Percentiles rank a stretch among this genome's conserved stretches.
These are phyloP conservation scores for Rhododendron kiyosumense DNA, from an alignment of 148 eudicot genomes.

Conservation along the genomic window DNA sequence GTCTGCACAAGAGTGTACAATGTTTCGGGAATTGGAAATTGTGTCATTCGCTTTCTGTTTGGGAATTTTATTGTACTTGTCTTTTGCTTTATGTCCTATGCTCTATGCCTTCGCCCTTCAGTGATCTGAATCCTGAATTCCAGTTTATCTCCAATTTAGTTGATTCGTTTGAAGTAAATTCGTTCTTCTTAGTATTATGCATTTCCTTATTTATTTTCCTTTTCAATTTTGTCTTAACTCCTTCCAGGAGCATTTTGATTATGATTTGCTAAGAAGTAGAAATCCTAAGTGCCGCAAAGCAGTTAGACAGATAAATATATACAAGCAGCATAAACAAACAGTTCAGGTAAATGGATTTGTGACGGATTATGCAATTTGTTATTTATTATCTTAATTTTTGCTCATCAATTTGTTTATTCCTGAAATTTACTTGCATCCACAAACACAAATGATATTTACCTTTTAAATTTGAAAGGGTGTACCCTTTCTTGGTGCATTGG, in stretches of 20 bases:
- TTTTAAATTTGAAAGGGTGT: not conserved
- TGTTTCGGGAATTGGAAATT: not conserved
- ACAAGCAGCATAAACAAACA: conserved; percentile 79
- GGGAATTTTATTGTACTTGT: not conserved
- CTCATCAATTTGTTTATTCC: not conserved
- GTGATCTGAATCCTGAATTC: not conserved
- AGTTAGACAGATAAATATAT: conserved; percentile 61
- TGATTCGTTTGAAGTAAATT: not conserved
- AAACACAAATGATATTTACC: not conserved
- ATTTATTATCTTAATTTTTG: not conserved
- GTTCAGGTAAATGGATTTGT: conserved; percentile 54
- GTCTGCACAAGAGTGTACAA: not conserved
- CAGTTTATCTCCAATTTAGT: not conserved
- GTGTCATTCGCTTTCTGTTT: not conserved
- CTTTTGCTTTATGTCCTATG: not conserved
- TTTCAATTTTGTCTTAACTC: not conserved
- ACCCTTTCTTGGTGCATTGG: not conserved
- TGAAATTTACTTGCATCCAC: not conserved
- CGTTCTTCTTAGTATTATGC: not conserved
- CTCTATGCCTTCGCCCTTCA: not conserved
- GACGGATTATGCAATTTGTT: not conserved
- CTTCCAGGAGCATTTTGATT: conserved; percentile 69
- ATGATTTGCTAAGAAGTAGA: conserved; percentile 69
- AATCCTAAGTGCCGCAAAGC: conserved; percentile 57
- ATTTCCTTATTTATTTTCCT: not conserved